phyloP scores from a whole-genome alignment of 331 rosid genomes.

The Cydonia oblonga region DNA sequence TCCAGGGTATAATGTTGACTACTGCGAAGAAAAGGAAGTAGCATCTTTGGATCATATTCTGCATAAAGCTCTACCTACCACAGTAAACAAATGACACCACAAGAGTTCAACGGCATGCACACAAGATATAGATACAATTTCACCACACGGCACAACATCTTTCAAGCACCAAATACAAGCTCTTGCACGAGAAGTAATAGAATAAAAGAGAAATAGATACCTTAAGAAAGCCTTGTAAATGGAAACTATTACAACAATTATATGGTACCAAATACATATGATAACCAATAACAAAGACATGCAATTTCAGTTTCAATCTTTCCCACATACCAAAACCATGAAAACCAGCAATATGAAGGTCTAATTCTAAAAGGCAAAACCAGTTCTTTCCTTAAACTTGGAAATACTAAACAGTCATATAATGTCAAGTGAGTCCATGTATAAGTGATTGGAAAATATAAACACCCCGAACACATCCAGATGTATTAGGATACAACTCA shows the following conservation, averaged over 20 bases:
- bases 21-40: slow-evolving; percentile 85
- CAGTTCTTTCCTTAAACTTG: background rate
- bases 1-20: slow-evolving; percentile 96
- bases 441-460: no score
- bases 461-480: background rate
- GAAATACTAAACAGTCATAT: background rate
- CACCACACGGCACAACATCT: background rate
- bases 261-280: background rate
- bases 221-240: background rate
- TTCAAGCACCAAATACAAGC: background rate
- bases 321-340: background rate
- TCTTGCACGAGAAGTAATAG: background rate
- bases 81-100: slow-evolving; percentile 12
- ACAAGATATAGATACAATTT: background rate
- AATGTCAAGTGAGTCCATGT: no score
- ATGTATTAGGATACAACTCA: background rate
- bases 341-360: background rate
- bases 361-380: background rate
- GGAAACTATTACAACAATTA: background rate
- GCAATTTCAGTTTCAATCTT: background rate
- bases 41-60: slow-evolving; percentile 86
- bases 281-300: background rate
- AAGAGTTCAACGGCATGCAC: background rate
- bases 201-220: background rate
- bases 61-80: slow-evolving; percentile 93